Evolutionary conservation across 768 basidiomycete species (phyloP).

Genomic region (Fomitopsis serialis): DNA sequence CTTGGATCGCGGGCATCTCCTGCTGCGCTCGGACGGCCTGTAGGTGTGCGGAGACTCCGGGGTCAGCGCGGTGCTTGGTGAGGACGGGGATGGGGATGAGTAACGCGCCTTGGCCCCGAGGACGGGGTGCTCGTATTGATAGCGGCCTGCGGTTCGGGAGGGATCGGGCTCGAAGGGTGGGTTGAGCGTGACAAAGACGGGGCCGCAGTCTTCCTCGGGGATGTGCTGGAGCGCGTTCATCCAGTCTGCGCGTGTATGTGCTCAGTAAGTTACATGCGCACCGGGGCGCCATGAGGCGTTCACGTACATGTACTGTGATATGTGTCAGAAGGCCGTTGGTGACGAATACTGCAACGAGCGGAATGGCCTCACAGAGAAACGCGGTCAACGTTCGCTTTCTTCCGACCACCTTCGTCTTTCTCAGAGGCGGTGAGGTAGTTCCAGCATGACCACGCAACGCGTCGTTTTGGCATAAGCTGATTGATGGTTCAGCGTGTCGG

Average conservation of each 20-base stretch:
- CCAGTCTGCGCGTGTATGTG: slow-evolving; percentile 37
- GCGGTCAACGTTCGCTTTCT: slow-evolving; percentile 46
- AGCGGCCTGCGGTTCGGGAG: slow-evolving; percentile 35
- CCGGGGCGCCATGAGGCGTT: slow-evolving; percentile 17
- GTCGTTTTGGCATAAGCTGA: slow-evolving; percentile 62
- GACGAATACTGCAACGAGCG: not conserved
- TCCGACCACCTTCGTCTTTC: slow-evolving; percentile 27
- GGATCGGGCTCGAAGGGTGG: slow-evolving; percentile 55
- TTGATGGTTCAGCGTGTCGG: not conserved
- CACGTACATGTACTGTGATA: not conserved
- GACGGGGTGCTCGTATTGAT: slow-evolving; percentile 66
- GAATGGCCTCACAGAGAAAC: slow-evolving; percentile 46
- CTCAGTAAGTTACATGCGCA: slow-evolving; percentile 27
- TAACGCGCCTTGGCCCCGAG: slow-evolving; percentile 22
- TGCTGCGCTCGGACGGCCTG: slow-evolving; percentile 53
- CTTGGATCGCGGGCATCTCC: slow-evolving; percentile 54
- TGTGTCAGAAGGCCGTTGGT: too few relatives aligned
- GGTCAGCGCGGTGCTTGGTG: too few relatives aligned
- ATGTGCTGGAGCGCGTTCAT: slow-evolving; percentile 79
- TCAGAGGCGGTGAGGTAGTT: slow-evolving; percentile 63
- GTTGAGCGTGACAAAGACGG: slow-evolving; percentile 68
- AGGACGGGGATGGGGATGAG: not conserved
- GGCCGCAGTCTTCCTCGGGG: slow-evolving; percentile 47
- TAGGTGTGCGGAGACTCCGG: not conserved
- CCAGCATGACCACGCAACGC: slow-evolving; percentile 71